Percentiles rank a stretch among this genome's conserved stretches.
Conservation (phyloP, 208 protist genomes). For the Wallacemonas sp. region DNA sequence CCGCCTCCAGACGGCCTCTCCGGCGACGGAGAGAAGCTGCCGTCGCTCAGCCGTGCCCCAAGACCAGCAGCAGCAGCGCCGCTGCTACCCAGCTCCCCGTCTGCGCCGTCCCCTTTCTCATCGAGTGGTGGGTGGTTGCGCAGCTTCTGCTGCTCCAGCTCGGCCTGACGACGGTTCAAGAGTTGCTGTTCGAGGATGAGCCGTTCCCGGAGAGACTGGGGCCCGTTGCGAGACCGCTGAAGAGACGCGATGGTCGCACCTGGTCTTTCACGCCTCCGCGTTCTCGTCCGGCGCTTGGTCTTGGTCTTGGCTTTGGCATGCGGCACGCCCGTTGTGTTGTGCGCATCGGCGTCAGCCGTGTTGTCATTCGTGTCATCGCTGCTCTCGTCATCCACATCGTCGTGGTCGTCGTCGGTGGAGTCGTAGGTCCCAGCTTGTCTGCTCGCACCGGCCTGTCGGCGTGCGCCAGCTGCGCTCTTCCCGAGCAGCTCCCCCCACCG, state of each 20-base stretch:
- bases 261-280: not conserved
- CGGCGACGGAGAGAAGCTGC: not conserved
- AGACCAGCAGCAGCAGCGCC: no score
- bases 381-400: not conserved
- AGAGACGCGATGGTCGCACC: not conserved
- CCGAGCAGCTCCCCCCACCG: slow-evolving; percentile 9
- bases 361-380: not conserved
- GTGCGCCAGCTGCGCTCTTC: not conserved
- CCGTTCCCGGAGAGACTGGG: not conserved
- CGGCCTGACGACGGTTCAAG: not conserved
- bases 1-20: not conserved
- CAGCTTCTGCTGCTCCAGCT: not conserved
- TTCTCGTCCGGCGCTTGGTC: not conserved
- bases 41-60: no score
- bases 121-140: not conserved
- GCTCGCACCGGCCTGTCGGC: not conserved
- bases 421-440: not conserved
- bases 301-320: not conserved
- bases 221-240: not conserved
- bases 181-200: not conserved
- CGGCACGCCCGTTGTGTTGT: no score
- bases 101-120: no score
- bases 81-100: no score
- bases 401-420: not conserved
- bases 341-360: no score